Base-by-base conservation (phyloP, 352 stramenopile species). In the Globisporangium mamillatum region DNA sequence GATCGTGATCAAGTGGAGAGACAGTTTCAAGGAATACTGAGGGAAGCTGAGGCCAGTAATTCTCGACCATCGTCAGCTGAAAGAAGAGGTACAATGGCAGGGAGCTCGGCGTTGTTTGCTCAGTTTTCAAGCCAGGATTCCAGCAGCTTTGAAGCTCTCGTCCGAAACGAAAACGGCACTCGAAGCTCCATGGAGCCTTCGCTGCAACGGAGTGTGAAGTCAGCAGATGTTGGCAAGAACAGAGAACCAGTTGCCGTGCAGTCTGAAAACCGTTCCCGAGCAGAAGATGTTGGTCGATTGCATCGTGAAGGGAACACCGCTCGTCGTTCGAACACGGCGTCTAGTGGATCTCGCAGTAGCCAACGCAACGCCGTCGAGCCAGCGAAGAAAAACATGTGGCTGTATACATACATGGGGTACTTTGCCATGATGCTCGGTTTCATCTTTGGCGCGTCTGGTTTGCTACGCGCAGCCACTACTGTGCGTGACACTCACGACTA, bases 401-500 rank as follows among this genome's bases (percentile, higher is more conserved):
- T 60, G 18, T 66, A 22, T 38, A 77, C 67, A 7, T 74, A 79
- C 66, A 56, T 74, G 4, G 75, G 78, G 4, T 80, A 69, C 12
- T 72, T 87, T 44, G 59, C 61, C 29, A 22, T 92, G 41, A 54
- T 79, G 27, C 64, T 91, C 12, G 74, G 73, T 4, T 75, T 74
- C 24, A 61, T 88, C 24, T 92, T 92, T 46, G 80, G 82, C 38
- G 60, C 78, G 1, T 79, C 76, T 57, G 86, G 86, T 2, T 59
- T 91, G 10, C 70, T 91, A 16, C 73, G 73, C 55, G 86, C 78
- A 36, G 74, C 69, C 7, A 80, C 67, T 14, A 90, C 73, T 9
- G 67, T 92, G 52, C 80, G 75, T 48, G 78, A 90, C 54, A 81
- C 86, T 24, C 74, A 82, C 53, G 79, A 86, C 53, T 93, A 92